Conservation (phyloP, 2,329 filamentous ascomycete genomes). For the Phoma sp. region DNA sequence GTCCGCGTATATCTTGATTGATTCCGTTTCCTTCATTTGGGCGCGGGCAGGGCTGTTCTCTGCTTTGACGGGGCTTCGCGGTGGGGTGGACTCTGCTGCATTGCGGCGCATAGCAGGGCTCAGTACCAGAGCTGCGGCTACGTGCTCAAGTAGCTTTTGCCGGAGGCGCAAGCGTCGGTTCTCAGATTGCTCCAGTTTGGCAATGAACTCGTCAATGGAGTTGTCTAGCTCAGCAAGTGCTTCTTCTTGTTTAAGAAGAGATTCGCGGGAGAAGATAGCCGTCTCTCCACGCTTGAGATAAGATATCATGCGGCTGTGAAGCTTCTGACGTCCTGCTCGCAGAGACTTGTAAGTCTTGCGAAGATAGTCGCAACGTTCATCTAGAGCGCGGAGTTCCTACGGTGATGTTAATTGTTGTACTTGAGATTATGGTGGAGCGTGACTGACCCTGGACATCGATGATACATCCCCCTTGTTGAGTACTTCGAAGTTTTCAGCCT, state of each 20-base stretch:
- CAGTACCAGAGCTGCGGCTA: conserved; percentile 68
- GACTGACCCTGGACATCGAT: conserved; percentile 65
- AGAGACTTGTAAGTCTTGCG: conserved; percentile 78
- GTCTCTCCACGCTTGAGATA: conserved; percentile 75
- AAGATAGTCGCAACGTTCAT: conserved; percentile 79
- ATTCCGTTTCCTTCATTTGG: conserved; percentile 49
- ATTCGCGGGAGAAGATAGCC: conserved; percentile 75
- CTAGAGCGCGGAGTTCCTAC: conserved; percentile 75
- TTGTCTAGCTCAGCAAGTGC: conserved; percentile 76
- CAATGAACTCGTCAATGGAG: conserved; percentile 81
- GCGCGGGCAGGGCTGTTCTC: conserved; percentile 41
- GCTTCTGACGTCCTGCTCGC: conserved; percentile 75
- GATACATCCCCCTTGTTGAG: conserved; percentile 49
- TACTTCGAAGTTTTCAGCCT: conserved; percentile 51
- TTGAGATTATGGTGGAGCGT: neutral
- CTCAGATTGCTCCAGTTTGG: conserved; percentile 80
- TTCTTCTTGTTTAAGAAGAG: conserved; percentile 80
- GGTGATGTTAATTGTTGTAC: conserved; percentile 24
- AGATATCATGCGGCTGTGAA: conserved; percentile 78
- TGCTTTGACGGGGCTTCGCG: conserved; percentile 47
- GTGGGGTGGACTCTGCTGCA: conserved; percentile 45
- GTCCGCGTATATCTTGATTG: conserved; percentile 53
- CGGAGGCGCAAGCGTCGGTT: conserved; percentile 76
- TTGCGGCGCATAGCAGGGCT: conserved; percentile 37
- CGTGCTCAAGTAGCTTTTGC: conserved; percentile 81